Base-by-base conservation (phyloP, 2,329 filamentous ascomycete species). In the Sporothrix schenckii region DNA sequence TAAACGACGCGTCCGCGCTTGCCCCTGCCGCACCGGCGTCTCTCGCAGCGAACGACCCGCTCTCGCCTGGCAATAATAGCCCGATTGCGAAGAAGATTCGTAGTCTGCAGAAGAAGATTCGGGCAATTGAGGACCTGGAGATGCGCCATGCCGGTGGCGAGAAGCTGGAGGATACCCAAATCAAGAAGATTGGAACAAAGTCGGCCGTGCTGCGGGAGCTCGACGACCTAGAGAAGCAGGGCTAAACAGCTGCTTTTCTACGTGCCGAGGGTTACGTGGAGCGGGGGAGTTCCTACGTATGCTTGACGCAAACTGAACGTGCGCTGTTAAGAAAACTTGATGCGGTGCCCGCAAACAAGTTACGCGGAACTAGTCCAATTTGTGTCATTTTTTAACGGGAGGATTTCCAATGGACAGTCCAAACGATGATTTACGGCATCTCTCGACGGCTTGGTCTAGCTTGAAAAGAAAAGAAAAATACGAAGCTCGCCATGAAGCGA, bases 141-240 rank as follows among this genome's bases (percentile, higher is more conserved):
- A 97, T 98, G 94, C 89, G 95, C 70, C 89, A 94, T 75, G 95
- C 94, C 2, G 90, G 91, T 47, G 94, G 94, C 5, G 95, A 99
- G 85, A 98, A 97, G 85, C 83, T 99, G 72, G 95, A 99, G 83
- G 94, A 97, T 78, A 99, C 95, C 44, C 95, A 99, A 83, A 89
- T 99, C 81, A 96, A 97, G 86, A 99, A 99, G 87, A 99, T 99
- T 76, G 87, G 88, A 70, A 98, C 93, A 27, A 97, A 98, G 83
- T 84, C 89, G 65, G 82, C 87, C 19, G 94, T 99, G 71, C 85
- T 94, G 73, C 92, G 91, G 81, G 95, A 99, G 82, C 83, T 99
- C 72, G 87, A 91, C 61, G 82, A 80, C 9, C 79, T 94, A 69
- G 83, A 80, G 75, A 81, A 78, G 74, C 80, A 81, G 72, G 70